Evolutionary conservation across 345 rosid genomes (phyloP), one percentile per base, ranked within the genome.

Genomic region (Pseudoturritis turrita): DNA sequence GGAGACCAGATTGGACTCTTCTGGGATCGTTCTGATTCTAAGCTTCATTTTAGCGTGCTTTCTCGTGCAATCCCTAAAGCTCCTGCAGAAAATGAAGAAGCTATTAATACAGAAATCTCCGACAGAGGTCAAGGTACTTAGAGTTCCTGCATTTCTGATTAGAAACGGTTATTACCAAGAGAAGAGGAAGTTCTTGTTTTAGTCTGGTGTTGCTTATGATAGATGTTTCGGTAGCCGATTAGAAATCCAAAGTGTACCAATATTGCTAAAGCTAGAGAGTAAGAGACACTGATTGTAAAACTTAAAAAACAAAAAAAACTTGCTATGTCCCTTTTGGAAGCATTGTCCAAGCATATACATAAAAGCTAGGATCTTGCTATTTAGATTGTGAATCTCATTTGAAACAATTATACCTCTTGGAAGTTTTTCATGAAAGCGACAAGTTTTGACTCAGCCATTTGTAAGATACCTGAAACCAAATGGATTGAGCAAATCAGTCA

Each of bases 381-480:
- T n/a, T n/a, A n/a, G n/a, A n/a, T n/a, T n/a, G n/a, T n/a, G n/a
- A n/a, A n/a, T n/a, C n/a, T n/a, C n/a, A n/a, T n/a, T n/a, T n/a
- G n/a, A n/a, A 33, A 72, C 22, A 54, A 21, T 51, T n/a, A 31
- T 70, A 89, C 98, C 91, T 83, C 81, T 94, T 88, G 10, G 97
- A n/a, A n/a, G n/a, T n/a, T n/a, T n/a, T n/a, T n/a, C n/a, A n/a
- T n/a, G 73, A 88, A 94, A 36, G n/a, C n/a, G n/a, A n/a, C 92
- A 46, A 89, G 76, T 83, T 88, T 64, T 95, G 93, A 83, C 97
- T 91, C 66, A 94, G 74, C 96, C 99, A 94, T 81, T 94, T 94
- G 80, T 84, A 95, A 28, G 98, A 91, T 71, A 94, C 97, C 98
- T 91, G 86, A 75, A 69, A 84, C 65, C 43, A 31, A 65, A 71